Evolutionary conservation across 2,329 filamentous ascomycete genomes (phyloP), one percentile per base, ranked within the genome.

Genomic region (Sclerotinia nivalis): DNA sequence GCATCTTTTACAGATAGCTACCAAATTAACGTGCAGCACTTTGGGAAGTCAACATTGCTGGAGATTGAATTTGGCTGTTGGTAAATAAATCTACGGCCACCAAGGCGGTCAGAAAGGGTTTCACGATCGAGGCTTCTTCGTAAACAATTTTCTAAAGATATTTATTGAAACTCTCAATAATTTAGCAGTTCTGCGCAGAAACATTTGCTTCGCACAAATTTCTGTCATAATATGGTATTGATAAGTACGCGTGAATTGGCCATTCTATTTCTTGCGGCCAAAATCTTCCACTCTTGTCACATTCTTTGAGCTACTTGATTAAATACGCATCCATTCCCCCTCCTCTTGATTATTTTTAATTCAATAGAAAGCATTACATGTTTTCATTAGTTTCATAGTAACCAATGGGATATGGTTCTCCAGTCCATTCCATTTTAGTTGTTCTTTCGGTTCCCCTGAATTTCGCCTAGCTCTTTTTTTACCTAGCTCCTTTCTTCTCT

Each of bases 371-470:
- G 5, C 13, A 4, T 0, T 6, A 10, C 18, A 10, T 18, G 0
- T 20, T 0, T 18, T 0, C 1, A 25, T 61, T 31, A 1, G 28
- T 1, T 15, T 5, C 40, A 20, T 15, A 20, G 1, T 13, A 37
- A 37, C 1, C 13, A 37, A 62, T 13, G 0, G 10, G 31, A 37
- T 13, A 50, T 1, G 25, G 0, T 25, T 37, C 22, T 25, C 4
- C 37, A 0, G 2, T 18, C 7, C 12, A 6, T 50, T 13, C 20
- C 22, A n/a, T 18, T 50, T 9, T 15, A 1, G 31, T 13, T 34
- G 31, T 37, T 37, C 13, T 2, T 25, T 50, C 47, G 28, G 22
- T 6, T 13, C 60, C 37, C 60, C 60, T 62, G 45, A 62, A 50
- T 50, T 13, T 54, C 9, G 43, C 3, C 22, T 59, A 59, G 31